Base-by-base conservation (phyloP, 441 rosid genomes). In the Eugenia klotzschiana region DNA sequence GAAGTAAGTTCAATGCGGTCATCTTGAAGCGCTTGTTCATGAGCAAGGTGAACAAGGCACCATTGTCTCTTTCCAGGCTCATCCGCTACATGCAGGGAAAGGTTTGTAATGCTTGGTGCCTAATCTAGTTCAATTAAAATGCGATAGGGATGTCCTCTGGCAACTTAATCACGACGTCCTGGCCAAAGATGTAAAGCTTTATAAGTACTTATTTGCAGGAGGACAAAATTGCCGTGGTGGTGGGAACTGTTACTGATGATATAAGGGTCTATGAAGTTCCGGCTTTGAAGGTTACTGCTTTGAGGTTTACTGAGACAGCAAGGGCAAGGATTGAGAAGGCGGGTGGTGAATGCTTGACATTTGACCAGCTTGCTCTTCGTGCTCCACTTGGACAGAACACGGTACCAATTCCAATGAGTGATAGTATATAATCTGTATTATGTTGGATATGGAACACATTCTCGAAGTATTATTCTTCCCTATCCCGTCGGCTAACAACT, bases 301-400 rank as follows among this genome's bases (percentile, higher is more conserved):
- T 91, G 87, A 85, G 91, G 85, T 88, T 91, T 87, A 89, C 91
- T 1, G 91, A 91, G 88, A 89, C 88, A 0, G 93, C 91, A 0
- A 89, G 91, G 83, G 91, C 93, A 23, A 91, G 93, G 85, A 91
- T 91, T 29, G 93, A 91, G 90, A 91, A 89, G 77, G 91, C 93
- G 11, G 91, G 93, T 83, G 93, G 93, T 20, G 91, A 91, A 51
- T 91, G 93, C 85, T 80, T 89, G 84, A 91, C 93, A 9, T 91
- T 91, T 83, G 93, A 91, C 81, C 93, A 88, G 82, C 89, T 89
- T 79, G 91, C 93, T 80, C 91, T 89, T 6, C 84, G 89, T 10
- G 91, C 93, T 74, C 93, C 91, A 53, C 90, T 91, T 82, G 93
- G 93, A 10, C 93, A 91, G 89, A 89, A 89, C 89, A 91, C 91